Evolutionary conservation across 31 red algal genomes (phyloP).

Genomic region (Bonnemaisonia californica): DNA sequence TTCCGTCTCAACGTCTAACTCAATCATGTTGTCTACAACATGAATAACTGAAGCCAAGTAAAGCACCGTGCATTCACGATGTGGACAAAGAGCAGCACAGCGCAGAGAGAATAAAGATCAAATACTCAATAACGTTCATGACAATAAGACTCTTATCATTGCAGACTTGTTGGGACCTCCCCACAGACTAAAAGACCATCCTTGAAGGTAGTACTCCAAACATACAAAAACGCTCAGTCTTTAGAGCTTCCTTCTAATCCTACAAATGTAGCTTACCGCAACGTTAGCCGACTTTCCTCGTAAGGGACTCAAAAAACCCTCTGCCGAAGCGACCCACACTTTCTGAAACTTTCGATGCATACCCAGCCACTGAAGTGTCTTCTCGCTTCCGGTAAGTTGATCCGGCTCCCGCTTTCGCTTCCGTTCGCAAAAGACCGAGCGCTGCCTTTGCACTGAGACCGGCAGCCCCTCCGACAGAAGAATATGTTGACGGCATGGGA

Average conservation of each 20-base stretch:
- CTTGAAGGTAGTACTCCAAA: neutral
- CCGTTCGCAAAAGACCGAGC: slow-evolving; percentile 34
- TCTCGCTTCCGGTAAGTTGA: slow-evolving; percentile 44
- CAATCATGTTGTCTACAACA: neutral
- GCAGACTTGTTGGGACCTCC: no score
- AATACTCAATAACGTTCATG: neutral
- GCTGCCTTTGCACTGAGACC: slow-evolving; percentile 32
- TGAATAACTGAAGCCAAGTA: no score
- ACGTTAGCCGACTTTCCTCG: slow-evolving; percentile 54
- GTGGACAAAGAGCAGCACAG: no score
- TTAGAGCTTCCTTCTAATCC: neutral
- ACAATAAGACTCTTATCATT: neutral
- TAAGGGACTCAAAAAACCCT: slow-evolving; percentile 66
- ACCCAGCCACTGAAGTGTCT: slow-evolving; percentile 55
- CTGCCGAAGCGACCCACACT: slow-evolving; percentile 67
- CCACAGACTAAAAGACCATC: no score
- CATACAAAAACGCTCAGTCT: neutral
- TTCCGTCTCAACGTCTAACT: neutral
- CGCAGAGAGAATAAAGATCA: no score
- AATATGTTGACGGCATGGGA: slow-evolving; percentile 75
- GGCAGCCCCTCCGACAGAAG: slow-evolving; percentile 25
- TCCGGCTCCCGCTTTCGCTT: slow-evolving; percentile 3
- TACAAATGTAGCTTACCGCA: neutral
- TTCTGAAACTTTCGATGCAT: slow-evolving; percentile 60
- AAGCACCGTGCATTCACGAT: no score